These are phyloP conservation scores for Starmera amethionina DNA, from an alignment of 805 yeast genomes.

Conservation along the genomic window DNA sequence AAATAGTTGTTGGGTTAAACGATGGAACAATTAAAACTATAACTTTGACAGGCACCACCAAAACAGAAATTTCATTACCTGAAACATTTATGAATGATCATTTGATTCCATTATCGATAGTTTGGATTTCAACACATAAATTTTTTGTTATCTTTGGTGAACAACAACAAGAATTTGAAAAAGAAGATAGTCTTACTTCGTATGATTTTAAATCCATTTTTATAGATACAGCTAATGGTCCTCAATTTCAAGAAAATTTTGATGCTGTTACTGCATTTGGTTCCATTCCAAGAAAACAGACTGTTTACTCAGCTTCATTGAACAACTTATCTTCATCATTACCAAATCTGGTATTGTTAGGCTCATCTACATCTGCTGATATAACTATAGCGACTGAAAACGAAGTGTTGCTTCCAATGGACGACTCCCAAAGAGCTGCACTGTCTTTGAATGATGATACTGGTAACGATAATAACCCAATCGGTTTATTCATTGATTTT, in stretches of 20 bases:
- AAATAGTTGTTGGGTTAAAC: conserved; percentile 8
- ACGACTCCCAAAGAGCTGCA: conserved; percentile 65
- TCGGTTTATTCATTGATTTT: conserved; percentile 62
- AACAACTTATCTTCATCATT: conserved; percentile 29
- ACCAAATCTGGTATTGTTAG: conserved; percentile 31
- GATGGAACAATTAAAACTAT: conserved; percentile 10
- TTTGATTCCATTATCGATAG: conserved; percentile 8
- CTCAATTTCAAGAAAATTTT: conserved; percentile 22
- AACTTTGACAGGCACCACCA: conserved; percentile 5
- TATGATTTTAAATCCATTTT: conserved; percentile 17
- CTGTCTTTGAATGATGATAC: conserved; percentile 61
- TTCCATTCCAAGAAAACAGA: conserved; percentile 33
- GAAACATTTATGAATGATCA: conserved; percentile 10
- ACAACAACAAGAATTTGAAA: conserved; percentile 14
- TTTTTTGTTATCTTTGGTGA: conserved; percentile 20
- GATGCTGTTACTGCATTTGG: conserved; percentile 48
- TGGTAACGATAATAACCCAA: conserved; percentile 58
- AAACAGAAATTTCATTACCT: conserved; percentile 4
- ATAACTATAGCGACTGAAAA: conserved; percentile 33
- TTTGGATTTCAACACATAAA: conserved; percentile 7
- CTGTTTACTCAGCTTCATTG: conserved; percentile 33
- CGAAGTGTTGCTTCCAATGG: conserved; percentile 36
- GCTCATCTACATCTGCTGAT: conserved; percentile 61
- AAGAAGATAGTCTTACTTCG: conserved; percentile 20
- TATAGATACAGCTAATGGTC: conserved; percentile 1